Percentiles rank a stretch among this genome's conserved stretches.
Conservation (phyloP, 2,329 filamentous ascomycete species). For the Neonectria magnoliae region DNA sequence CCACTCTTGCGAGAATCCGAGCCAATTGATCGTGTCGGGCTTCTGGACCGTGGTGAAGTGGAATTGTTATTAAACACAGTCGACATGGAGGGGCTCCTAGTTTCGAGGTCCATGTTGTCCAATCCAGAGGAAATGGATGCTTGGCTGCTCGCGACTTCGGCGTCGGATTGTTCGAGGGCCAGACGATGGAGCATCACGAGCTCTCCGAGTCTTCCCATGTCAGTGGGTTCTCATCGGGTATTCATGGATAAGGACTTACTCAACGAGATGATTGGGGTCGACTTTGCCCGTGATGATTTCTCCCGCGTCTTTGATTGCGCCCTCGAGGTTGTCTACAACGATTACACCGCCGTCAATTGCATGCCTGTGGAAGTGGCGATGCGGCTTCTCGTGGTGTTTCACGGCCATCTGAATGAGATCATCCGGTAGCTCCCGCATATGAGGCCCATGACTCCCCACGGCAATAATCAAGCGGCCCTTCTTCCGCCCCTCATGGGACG, state of each 20-base stretch:
- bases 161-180: slow-evolving; percentile 52
- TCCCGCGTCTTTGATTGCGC: slow-evolving; percentile 83
- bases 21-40: slow-evolving; percentile 46
- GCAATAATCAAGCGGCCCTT: slow-evolving; percentile 79
- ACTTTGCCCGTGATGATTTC: slow-evolving; percentile 85
- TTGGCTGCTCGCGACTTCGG: slow-evolving; percentile 44
- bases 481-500: slow-evolving; percentile 73
- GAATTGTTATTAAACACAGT: slow-evolving; percentile 46
- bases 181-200: slow-evolving; percentile 70
- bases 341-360: slow-evolving; percentile 72
- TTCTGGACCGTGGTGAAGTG: slow-evolving; percentile 41
- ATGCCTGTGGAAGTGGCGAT: slow-evolving; percentile 73
- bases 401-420: slow-evolving; percentile 75
- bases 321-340: slow-evolving; percentile 80
- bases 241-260: slow-evolving; percentile 59
- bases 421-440: slow-evolving; percentile 86
- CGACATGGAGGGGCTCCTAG: slow-evolving; percentile 53
- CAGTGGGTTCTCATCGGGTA: slow-evolving; percentile 7
- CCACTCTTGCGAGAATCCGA: slow-evolving; percentile 46
- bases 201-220: slow-evolving; percentile 73
- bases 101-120: slow-evolving; percentile 49
- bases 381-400: slow-evolving; percentile 54
- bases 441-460: slow-evolving; percentile 73
- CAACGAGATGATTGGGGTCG: slow-evolving; percentile 79
- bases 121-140: slow-evolving; percentile 45